Base-by-base conservation (phyloP, 768 basidiomycete species). In the Pleurotus salmoneostramineus region DNA sequence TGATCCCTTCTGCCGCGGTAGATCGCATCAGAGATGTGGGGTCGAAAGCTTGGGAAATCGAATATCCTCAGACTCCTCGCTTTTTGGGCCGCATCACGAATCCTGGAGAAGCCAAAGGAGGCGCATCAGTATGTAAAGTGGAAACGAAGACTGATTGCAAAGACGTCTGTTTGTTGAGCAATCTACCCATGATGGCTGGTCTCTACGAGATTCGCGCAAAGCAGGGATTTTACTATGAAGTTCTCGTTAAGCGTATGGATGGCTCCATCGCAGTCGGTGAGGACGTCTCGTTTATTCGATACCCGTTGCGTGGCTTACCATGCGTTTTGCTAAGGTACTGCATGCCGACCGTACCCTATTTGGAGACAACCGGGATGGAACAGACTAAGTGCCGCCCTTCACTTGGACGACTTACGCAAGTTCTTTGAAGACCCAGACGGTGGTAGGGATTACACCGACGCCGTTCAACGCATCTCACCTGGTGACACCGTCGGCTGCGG, bases 331-430 rank as follows among this genome's bases (percentile, higher is more conserved):
- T 50, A 48, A 88, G 87, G 88, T 6, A 86, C 83, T 1, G 74
- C 84, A 8, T 88, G 85, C 63, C 74, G 74, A 14, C 87, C 88
- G 3, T 88, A 88, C 62, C 88, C 87, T 0, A 68, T 70, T 1
- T 88, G 82, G 75, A 78, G 87, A 15, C 74, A 87, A 44, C 88
- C 88, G 42, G 87, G 87, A 3, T 89, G 88, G 88, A 84, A 89
- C 64, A 72, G 87, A 49, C 72, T 80, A 43, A 87, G 86, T 56
- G 82, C 82, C 1, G 87, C 79, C 1, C 71, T 87, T 31, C 87
- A 89, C 62, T 77, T 89, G 35, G 88, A 89, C 65, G 87, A 89
- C 69, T 72, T 85, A 65, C 79, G 84, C 65, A 89, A 88, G 68
- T 89, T 88, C 75, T 88, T 83, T 58, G 86, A 88, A 63, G 84